phyloP scores from a whole-genome alignment of 371 early-diverging fungal genomes.

The Circinella minor region DNA sequence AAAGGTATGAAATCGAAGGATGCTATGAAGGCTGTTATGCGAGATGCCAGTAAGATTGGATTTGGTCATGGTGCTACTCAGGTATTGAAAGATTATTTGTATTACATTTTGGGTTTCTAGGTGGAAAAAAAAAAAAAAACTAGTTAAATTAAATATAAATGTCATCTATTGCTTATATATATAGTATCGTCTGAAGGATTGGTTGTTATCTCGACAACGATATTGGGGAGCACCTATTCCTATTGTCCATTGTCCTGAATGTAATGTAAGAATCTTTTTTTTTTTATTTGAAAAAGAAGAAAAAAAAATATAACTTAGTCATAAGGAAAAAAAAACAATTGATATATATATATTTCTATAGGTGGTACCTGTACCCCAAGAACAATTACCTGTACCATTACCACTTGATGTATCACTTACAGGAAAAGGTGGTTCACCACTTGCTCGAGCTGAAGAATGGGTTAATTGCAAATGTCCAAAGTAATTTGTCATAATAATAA shows the following conservation, averaged over 20 bases:
- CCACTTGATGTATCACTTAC: conserved; percentile 69
- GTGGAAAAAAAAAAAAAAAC: too few relatives aligned
- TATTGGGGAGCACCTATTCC: conserved; percentile 99
- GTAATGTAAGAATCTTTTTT: conserved; percentile 57
- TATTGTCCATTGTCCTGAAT: conserved; percentile 85
- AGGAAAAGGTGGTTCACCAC: conserved; percentile 77
- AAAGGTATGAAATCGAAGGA: conserved; percentile 61
- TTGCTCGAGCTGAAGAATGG: conserved; percentile 66
- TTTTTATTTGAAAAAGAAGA: too few relatives aligned
- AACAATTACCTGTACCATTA: conserved; percentile 81
- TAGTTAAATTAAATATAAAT: too few relatives aligned
- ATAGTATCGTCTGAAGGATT: conserved; percentile 90
- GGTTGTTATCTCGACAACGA: conserved; percentile 97
- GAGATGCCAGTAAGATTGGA: conserved; percentile 52
- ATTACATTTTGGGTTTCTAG: too few relatives aligned
- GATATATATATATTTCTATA: conserved; percentile 8
- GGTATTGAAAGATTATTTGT: conserved; percentile 19
- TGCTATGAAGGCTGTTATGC: conserved; percentile 63
- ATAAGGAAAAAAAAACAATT: too few relatives aligned
- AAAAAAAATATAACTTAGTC: too few relatives aligned
- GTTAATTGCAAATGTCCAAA: conserved; percentile 75
- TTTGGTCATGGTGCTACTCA: conserved; percentile 60
- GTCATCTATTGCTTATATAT: neutral
- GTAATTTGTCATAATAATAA: conserved; percentile 39
- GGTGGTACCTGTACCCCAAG: conserved; percentile 80